phyloP scores from a whole-genome alignment of 2,329 filamentous ascomycete genomes.

The Laburnicola sp. region DNA sequence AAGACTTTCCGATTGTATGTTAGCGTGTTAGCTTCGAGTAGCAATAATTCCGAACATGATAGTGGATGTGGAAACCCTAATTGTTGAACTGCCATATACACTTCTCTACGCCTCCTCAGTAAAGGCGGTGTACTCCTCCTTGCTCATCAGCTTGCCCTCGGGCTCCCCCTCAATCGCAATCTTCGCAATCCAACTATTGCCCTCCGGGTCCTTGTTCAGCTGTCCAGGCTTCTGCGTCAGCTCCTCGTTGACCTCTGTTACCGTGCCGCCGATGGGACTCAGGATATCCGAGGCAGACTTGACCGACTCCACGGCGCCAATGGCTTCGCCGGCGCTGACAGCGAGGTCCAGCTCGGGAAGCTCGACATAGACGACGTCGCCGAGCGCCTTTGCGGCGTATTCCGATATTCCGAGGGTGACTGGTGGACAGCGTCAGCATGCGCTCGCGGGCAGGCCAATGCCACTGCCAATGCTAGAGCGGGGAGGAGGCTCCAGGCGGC shows the following conservation, averaged over 20 bases:
- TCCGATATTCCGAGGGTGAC: constrained; percentile 80
- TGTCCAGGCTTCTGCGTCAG: constrained; percentile 83
- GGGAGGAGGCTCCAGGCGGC: constrained; percentile 1
- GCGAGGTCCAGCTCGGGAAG: constrained; percentile 73
- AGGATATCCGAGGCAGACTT: constrained; percentile 99
- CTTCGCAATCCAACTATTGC: constrained; percentile 91
- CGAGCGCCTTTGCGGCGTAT: constrained; percentile 89
- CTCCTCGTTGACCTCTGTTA: constrained; percentile 71
- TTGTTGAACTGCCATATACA: background rate
- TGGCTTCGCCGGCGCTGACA: constrained; percentile 75
- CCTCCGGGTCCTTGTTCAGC: constrained; percentile 90
- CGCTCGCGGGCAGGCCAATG: constrained; percentile 1
- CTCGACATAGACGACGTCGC: constrained; percentile 97
- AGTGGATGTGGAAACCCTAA: too few species aligned
- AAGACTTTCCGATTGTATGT: constrained; percentile 44
- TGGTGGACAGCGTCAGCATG: constrained; percentile 33
- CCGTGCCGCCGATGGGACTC: constrained; percentile 77
- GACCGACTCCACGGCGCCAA: constrained; percentile 96
- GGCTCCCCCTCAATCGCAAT: constrained; percentile 75
- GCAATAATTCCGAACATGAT: too few species aligned
- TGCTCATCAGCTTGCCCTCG: constrained; percentile 66
- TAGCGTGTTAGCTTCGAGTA: too few species aligned
- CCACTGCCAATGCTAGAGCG: too few species aligned
- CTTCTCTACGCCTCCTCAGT: constrained; percentile 56
- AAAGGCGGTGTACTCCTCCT: constrained; percentile 75